Conservation (phyloP, 306 rosid genomes). For the Quercus suber region DNA sequence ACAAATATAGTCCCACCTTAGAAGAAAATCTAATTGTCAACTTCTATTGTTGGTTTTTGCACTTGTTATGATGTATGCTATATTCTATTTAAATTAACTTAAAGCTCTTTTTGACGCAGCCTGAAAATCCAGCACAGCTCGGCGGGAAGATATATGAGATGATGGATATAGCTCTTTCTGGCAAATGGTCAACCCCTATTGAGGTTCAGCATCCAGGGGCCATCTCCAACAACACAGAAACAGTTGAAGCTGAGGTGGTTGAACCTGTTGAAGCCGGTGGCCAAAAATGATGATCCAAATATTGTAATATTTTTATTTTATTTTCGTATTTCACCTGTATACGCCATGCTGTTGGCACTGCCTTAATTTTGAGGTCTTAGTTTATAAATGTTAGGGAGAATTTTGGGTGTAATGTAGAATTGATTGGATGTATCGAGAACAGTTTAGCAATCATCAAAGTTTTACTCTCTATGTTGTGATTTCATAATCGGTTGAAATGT, state of each 20-base stretch:
- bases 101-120: constrained; percentile 53
- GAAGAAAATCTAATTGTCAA: not conserved
- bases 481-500: not conserved
- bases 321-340: not conserved
- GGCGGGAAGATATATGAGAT: constrained; percentile 93
- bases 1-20: not conserved
- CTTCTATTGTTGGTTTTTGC: not conserved
- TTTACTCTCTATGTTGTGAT: not conserved
- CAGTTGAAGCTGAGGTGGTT: constrained; percentile 56
- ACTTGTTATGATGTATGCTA: not conserved
- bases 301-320: not conserved
- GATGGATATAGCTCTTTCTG: constrained; percentile 82
- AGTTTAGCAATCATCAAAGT: not conserved
- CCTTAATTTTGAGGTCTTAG: not conserved
- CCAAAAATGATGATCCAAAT: constrained; percentile 46
- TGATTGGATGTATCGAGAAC: not conserved
- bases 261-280: constrained; percentile 58
- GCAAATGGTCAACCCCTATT: constrained; percentile 58
- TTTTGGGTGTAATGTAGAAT: not conserved
- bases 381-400: not conserved
- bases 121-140: constrained; percentile 94
- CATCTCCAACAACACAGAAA: constrained; percentile 30
- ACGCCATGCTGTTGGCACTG: not conserved
- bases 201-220: constrained; percentile 34
- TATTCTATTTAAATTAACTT: not conserved